Percentiles rank a stretch among this genome's conserved stretches.
These are phyloP conservation scores for Sinapis alba DNA, from an alignment of 441 rosid species.

Conservation along the genomic window DNA sequence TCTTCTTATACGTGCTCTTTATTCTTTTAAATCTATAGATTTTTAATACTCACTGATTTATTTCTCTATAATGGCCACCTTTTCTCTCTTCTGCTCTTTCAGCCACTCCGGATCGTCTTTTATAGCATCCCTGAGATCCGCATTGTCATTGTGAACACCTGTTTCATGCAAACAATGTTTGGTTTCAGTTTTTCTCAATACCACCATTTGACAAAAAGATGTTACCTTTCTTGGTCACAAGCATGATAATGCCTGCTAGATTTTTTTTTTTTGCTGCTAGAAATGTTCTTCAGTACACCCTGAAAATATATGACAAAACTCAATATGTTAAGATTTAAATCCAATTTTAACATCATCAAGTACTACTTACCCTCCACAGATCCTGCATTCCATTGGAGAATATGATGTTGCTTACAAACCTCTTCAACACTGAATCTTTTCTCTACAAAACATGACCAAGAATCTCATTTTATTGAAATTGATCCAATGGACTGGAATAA, in stretches of 20 bases:
- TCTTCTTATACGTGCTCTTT: too few species aligned
- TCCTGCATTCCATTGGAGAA: conserved; percentile 80
- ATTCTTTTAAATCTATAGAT: too few species aligned
- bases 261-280: conserved; percentile 40
- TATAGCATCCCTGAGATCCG: conserved; percentile 50
- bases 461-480: neutral
- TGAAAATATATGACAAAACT: conserved; percentile 15
- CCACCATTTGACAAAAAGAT: neutral
- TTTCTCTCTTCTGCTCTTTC: neutral
- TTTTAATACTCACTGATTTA: neutral
- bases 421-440: conserved; percentile 54
- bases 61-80: neutral
- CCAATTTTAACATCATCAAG: neutral
- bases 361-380: conserved; percentile 66
- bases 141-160: conserved; percentile 87
- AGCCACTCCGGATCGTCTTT: neutral
- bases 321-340: neutral
- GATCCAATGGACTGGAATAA: neutral
- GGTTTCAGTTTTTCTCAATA: neutral
- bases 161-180: neutral
- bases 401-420: conserved; percentile 68
- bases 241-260: conserved; percentile 66
- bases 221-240: conserved; percentile 65
- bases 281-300: conserved; percentile 70
- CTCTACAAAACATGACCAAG: conserved; percentile 39